phyloP scores from a whole-genome alignment of 768 basidiomycete genomes.

The Clitopilus passeckerianus region DNA sequence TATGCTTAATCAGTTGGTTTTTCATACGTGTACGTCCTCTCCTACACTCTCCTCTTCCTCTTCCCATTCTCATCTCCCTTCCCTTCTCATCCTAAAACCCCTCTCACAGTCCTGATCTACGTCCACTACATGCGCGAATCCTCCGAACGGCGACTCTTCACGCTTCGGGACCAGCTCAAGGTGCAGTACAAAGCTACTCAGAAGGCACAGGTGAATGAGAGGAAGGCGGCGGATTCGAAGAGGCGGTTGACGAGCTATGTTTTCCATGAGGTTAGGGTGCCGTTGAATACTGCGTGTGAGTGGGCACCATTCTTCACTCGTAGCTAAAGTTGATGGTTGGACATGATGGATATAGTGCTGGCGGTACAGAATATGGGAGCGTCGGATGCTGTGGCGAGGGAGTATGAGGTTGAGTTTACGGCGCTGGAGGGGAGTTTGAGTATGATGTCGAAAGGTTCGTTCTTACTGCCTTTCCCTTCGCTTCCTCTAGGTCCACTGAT shows the following conservation, averaged over 20 bases:
- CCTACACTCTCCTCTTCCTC: too few relatives aligned
- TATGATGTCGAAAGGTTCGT: slow-evolving; percentile 67
- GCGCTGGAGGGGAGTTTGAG: slow-evolving; percentile 63
- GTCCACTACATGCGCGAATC: slow-evolving; percentile 63
- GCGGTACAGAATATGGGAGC: slow-evolving; percentile 80
- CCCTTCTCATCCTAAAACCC: too few relatives aligned
- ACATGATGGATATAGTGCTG: too few relatives aligned
- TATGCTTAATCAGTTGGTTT: slow-evolving; percentile 70
- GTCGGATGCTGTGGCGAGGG: slow-evolving; percentile 47
- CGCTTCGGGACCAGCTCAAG: slow-evolving; percentile 18
- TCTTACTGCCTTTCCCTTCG: too few relatives aligned
- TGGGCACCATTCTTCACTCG: too few relatives aligned
- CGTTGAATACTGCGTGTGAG: slow-evolving; percentile 47
- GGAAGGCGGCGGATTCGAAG: slow-evolving; percentile 52
- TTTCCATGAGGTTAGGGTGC: slow-evolving; percentile 45
- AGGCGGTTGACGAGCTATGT: slow-evolving; percentile 56
- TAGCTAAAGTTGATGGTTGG: too few relatives aligned
- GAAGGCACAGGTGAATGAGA: slow-evolving; percentile 51
- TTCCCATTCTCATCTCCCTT: too few relatives aligned
- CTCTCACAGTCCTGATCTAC: slow-evolving; percentile 78
- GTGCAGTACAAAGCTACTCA: slow-evolving; percentile 31
- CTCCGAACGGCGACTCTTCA: slow-evolving; percentile 13
- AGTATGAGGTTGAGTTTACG: slow-evolving; percentile 68
- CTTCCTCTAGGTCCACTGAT: neutral
- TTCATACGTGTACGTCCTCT: slow-evolving; percentile 53